Evolutionary conservation across 176 grass and related monocot genomes (phyloP).

Genomic region (Paspalum notatum): DNA sequence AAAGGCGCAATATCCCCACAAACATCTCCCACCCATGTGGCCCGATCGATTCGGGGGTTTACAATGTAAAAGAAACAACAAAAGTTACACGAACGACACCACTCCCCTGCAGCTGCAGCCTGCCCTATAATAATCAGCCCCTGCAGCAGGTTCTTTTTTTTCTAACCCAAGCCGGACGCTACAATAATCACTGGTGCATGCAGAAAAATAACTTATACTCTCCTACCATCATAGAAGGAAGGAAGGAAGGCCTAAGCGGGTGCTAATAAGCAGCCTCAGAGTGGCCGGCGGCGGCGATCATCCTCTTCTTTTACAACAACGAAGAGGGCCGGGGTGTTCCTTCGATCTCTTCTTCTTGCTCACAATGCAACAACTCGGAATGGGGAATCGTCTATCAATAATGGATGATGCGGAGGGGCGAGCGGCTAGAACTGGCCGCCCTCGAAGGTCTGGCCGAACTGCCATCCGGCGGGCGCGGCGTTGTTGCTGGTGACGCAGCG

Average conservation of each 20-base stretch:
- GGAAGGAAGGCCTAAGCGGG: constrained; percentile 57
- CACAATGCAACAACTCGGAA: neutral
- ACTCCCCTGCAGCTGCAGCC: neutral
- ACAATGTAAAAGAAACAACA: constrained; percentile 37
- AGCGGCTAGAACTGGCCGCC: constrained; percentile 59
- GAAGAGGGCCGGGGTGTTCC: constrained; percentile 29
- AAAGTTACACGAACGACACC: constrained; percentile 44
- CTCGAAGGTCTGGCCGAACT: constrained; percentile 82
- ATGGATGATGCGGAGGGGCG: too few relatives aligned
- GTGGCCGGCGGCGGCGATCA: constrained; percentile 39
- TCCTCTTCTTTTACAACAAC: constrained; percentile 43
- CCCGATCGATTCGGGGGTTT: constrained; percentile 39
- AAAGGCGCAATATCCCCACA: constrained; percentile 20
- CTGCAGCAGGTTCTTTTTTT: neutral
- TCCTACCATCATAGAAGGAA: constrained; percentile 8
- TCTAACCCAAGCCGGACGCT: neutral
- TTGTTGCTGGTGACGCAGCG: constrained; percentile 61
- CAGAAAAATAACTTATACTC: neutral
- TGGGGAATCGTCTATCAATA: too few relatives aligned
- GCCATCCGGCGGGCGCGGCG: constrained; percentile 69
- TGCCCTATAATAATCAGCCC: constrained; percentile 21
- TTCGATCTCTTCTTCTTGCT: constrained; percentile 11
- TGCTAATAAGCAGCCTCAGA: constrained; percentile 86
- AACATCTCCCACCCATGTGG: constrained; percentile 48
- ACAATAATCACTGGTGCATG: constrained; percentile 11